Conservation (phyloP, 2,329 filamentous ascomycete species). For the Pseudogymnoascus sp. region DNA sequence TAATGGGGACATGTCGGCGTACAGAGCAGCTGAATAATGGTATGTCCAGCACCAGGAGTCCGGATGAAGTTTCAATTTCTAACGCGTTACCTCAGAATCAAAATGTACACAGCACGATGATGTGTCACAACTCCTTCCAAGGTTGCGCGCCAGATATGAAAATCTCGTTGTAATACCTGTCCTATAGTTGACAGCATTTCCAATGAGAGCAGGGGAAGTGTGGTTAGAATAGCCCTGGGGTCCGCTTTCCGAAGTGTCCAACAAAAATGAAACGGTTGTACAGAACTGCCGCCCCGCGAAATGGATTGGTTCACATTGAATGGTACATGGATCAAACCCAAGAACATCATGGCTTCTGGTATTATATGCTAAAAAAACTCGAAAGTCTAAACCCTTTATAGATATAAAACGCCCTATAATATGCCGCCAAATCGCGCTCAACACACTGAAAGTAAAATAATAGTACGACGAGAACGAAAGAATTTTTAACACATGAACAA, state of each 20-base stretch:
- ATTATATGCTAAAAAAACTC: background rate
- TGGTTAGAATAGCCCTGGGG: background rate
- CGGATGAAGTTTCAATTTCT: background rate
- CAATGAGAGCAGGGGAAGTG: background rate
- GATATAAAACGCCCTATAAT: constrained; percentile 6
- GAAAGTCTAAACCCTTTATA: constrained; percentile 1
- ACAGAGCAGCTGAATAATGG: constrained; percentile 6
- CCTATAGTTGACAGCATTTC: background rate
- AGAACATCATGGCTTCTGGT: background rate
- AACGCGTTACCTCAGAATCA: constrained; percentile 2
- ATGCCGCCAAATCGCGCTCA: constrained; percentile 3
- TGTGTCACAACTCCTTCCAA: background rate
- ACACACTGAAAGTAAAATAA: background rate
- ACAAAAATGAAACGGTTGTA: constrained; percentile 1
- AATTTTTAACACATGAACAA: background rate
- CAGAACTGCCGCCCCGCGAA: background rate
- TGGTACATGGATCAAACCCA: background rate
- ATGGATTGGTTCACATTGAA: constrained; percentile 6
- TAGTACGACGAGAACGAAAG: background rate
- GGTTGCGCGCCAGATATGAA: constrained; percentile 2
- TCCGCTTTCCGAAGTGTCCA: background rate
- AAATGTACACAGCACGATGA: background rate
- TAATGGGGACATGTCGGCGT: constrained; percentile 20
- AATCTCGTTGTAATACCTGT: background rate
- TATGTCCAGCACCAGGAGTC: background rate